These are phyloP conservation scores for Penicillium sp. DNA, from an alignment of 2,329 filamentous ascomycete genomes.

Conservation along the genomic window DNA sequence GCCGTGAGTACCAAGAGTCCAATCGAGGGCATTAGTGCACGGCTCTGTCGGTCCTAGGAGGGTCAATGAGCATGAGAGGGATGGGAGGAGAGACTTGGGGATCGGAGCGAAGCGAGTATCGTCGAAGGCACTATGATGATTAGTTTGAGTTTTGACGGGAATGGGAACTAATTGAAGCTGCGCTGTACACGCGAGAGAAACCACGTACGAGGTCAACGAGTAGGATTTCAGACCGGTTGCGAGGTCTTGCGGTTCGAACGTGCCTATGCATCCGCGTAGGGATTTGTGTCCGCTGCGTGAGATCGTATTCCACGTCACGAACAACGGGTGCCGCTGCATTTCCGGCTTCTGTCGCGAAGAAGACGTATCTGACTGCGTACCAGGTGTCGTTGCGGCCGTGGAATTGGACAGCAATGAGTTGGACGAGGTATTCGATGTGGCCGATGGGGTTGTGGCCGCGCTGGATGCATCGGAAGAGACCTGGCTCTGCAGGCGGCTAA, in stretches of 20 bases:
- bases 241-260: constrained; percentile 74
- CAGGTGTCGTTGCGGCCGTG: constrained; percentile 43
- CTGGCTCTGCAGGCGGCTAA: constrained; percentile 33
- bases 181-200: constrained; percentile 1
- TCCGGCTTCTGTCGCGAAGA: constrained; percentile 27
- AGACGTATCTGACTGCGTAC: constrained; percentile 32
- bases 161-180: neutral
- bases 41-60: constrained; percentile 81
- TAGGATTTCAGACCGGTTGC: constrained; percentile 69
- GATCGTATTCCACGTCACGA: constrained; percentile 89
- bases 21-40: constrained; percentile 67
- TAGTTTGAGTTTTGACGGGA: neutral
- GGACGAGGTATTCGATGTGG: constrained; percentile 46
- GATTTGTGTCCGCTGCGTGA: constrained; percentile 56
- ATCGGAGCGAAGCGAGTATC: constrained; percentile 59
- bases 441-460: constrained; percentile 39
- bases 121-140: constrained; percentile 51
- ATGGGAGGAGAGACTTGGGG: constrained; percentile 43
- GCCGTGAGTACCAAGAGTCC: constrained; percentile 80
- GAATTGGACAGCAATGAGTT: constrained; percentile 40
- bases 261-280: constrained; percentile 92
- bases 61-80: constrained; percentile 59
- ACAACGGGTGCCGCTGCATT: constrained; percentile 62
- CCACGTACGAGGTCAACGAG: constrained; percentile 66
- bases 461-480: constrained; percentile 38